These are phyloP conservation scores for Paspalum vaginatum DNA, from an alignment of 176 grass and related monocot genomes.

Conservation along the genomic window DNA sequence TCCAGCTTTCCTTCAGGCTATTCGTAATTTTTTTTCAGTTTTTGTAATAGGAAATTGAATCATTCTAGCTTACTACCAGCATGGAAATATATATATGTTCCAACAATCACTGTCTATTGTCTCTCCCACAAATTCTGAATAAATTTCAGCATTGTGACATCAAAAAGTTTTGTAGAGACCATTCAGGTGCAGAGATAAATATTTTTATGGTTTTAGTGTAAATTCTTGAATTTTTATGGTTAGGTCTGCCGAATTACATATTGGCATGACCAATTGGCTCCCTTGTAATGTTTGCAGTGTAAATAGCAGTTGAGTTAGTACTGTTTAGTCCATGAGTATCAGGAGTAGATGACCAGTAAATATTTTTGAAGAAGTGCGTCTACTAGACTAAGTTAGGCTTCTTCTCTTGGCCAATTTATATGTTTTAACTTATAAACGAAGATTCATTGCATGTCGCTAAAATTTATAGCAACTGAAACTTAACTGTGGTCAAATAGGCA, in stretches of 20 bases:
- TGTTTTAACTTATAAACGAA: neutral
- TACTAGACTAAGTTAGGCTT: neutral
- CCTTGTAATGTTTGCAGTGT: constrained; percentile 17
- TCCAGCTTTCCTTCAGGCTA: neutral
- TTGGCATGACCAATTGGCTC: neutral
- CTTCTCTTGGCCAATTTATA: neutral
- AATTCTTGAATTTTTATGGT: neutral
- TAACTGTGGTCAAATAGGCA: neutral
- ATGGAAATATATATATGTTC: neutral
- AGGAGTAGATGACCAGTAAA: neutral
- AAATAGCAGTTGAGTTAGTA: constrained; percentile 9
- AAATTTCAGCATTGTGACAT: constrained; percentile 12
- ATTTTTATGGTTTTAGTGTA: neutral
- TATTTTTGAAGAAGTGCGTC: neutral
- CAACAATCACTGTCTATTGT: constrained; percentile 24
- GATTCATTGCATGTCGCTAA: neutral
- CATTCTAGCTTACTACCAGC: constrained; percentile 1
- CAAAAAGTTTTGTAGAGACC: neutral
- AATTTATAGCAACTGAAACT: constrained; percentile 10
- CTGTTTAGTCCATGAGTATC: neutral
- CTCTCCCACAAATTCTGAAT: neutral
- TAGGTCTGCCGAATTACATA: neutral
- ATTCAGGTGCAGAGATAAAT: neutral
- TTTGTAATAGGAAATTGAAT: neutral
- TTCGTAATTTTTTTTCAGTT: neutral